Evolutionary conservation across 2,329 filamentous ascomycete species (phyloP), one percentile per base, ranked within the genome.

Genomic region (Reticulascus tulasneorum): DNA sequence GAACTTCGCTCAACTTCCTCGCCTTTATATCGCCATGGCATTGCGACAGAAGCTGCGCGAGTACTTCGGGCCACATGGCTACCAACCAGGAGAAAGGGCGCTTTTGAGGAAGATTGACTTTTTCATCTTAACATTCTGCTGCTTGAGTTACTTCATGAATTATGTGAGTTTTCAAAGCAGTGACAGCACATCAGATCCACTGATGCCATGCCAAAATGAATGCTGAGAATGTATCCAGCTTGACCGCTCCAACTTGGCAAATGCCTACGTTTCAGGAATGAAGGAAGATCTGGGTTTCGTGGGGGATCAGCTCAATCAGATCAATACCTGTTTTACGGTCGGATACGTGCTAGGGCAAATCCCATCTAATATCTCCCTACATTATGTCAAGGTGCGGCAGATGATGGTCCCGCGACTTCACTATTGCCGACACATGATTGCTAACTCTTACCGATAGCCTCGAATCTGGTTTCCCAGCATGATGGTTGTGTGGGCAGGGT

Each of bases 91-190:
- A 3, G 66, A 69, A 50, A 55, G 58, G 21, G 63, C 61, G 40
- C 55, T 80, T 20, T 59, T 81, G 6, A 66, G 63, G 25, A 79
- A 77, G 58, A 74, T 79, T 30, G 77, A 81, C 51, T 80, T 79
- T 48, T 81, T 80, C 57, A 80, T 81, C 47, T 54, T 82, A 28
- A 77, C 73, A 0, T 81, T 81, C 49, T 81, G 77, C 54, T 82
- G 77, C 49, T 50, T 82, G 32, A 71, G 66, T 46, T 77, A 75
- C 48, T 69, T 76, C 37, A 60, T 71, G 47, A 75, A 75, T 48
- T 75, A 75, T 44, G 69, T 72, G 47, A 23, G 68, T 40, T 7
- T 1, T 20, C 17, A 25, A 9, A 16, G 2, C 33, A n/a, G 12
- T 23, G n/a, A 2, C n/a, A 25, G 3, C 7, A 8, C 6, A 9